These are phyloP conservation scores for Fusarium secorum DNA, from an alignment of 2,329 filamentous ascomycete genomes.

Conservation along the genomic window DNA sequence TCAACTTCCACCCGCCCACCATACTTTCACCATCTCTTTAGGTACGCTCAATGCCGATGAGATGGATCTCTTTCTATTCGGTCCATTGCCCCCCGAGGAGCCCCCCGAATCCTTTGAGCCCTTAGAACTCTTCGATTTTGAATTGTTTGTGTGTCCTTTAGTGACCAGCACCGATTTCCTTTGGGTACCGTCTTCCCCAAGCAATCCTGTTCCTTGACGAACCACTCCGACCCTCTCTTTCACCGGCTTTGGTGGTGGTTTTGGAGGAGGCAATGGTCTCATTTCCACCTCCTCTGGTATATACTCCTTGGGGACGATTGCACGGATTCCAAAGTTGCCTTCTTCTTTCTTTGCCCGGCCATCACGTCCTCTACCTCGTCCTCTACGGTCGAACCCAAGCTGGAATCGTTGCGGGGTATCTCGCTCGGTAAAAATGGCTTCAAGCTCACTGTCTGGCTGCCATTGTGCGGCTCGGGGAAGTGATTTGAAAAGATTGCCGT, in stretches of 20 bases:
- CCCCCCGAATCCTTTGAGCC: not conserved
- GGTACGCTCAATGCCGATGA: slow-evolving; percentile 29
- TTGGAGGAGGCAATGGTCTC: slow-evolving; percentile 30
- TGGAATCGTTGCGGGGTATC: slow-evolving; percentile 23
- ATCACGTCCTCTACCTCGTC: slow-evolving; percentile 15
- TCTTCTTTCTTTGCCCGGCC: slow-evolving; percentile 25
- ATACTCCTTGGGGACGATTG: slow-evolving; percentile 12
- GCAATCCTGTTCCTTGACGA: slow-evolving; percentile 27
- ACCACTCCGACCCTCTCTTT: slow-evolving; percentile 32
- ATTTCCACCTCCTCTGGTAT: slow-evolving; percentile 38
- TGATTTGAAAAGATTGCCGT: slow-evolving; percentile 47
- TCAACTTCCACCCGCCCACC: slow-evolving; percentile 34
- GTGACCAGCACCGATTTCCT: slow-evolving; percentile 33
- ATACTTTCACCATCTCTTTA: slow-evolving; percentile 40
- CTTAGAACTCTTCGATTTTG: slow-evolving; percentile 15
- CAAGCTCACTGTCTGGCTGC: slow-evolving; percentile 33
- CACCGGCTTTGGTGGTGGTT: slow-evolving; percentile 16
- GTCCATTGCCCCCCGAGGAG: slow-evolving; percentile 3
- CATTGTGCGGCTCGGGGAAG: slow-evolving; percentile 39
- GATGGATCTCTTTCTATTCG: slow-evolving; percentile 28
- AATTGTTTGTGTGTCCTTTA: slow-evolving; percentile 11
- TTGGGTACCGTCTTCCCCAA: slow-evolving; percentile 26
- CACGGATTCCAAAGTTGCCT: slow-evolving; percentile 36
- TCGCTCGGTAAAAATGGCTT: slow-evolving; percentile 23
- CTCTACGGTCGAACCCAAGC: slow-evolving; percentile 32